These are phyloP conservation scores for Pleurotus ostreatus DNA, from an alignment of 768 basidiomycete genomes.

Conservation along the genomic window DNA sequence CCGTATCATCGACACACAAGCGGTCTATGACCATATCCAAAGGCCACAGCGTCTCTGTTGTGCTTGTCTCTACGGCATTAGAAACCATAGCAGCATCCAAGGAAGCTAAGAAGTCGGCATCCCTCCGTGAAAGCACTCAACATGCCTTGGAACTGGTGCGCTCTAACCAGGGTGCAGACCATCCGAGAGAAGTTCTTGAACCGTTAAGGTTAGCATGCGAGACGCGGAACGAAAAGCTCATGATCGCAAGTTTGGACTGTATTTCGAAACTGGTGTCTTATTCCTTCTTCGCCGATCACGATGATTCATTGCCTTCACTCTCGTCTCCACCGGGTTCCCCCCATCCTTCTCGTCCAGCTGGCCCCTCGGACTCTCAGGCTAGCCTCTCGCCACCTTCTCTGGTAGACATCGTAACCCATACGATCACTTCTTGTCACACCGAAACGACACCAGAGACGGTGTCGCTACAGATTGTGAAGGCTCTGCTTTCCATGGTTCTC, in stretches of 20 bases:
- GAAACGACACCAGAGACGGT: slow-evolving; percentile 88
- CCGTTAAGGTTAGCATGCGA: slow-evolving; percentile 97
- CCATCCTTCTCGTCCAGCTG: slow-evolving; percentile 35
- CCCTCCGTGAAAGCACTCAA: slow-evolving; percentile 81
- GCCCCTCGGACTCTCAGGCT: slow-evolving; percentile 41
- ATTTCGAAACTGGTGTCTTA: slow-evolving; percentile 97
- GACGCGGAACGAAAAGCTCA: slow-evolving; percentile 87
- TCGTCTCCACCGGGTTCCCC: slow-evolving; percentile 71
- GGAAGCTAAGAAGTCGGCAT: slow-evolving; percentile 78
- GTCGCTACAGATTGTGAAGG: slow-evolving; percentile 95
- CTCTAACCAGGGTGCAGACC: slow-evolving; percentile 68
- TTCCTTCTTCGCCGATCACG: slow-evolving; percentile 84
- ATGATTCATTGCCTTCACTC: slow-evolving; percentile 47
- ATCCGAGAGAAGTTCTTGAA: slow-evolving; percentile 87
- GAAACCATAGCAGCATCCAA: slow-evolving; percentile 84
- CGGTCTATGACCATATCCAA: slow-evolving; percentile 61
- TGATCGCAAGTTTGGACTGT: slow-evolving; percentile 96
- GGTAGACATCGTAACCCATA: slow-evolving; percentile 91
- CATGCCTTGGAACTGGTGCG: slow-evolving; percentile 80
- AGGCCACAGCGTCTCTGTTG: slow-evolving; percentile 72
- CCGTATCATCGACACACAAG: slow-evolving; percentile 32
- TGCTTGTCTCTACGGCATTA: slow-evolving; percentile 79
- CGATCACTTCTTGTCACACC: slow-evolving; percentile 88
- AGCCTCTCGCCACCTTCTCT: slow-evolving; percentile 64
- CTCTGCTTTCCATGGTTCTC: slow-evolving; percentile 82